phyloP scores from a whole-genome alignment of 805 yeast species.

The Schizosaccharomyces osmophilus region DNA sequence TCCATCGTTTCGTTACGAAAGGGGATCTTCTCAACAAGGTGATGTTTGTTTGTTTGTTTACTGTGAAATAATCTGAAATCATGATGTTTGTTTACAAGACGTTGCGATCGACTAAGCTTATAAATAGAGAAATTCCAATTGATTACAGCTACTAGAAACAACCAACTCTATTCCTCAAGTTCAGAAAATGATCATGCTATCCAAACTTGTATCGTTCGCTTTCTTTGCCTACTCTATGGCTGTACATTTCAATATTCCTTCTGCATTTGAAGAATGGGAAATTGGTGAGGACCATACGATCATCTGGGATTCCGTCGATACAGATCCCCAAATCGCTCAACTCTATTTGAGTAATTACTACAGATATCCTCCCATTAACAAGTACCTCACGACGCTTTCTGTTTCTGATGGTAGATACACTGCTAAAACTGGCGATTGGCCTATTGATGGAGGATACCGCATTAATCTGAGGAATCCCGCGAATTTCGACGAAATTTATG shows the following conservation, averaged over 20 bases:
- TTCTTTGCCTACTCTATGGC: conserved; percentile 7
- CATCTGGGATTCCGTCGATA: neutral
- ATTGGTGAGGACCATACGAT: neutral
- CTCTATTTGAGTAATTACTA: neutral
- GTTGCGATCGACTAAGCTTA: no score
- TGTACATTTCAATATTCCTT: neutral
- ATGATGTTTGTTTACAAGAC: no score
- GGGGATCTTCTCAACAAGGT: no score
- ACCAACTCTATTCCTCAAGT: no score
- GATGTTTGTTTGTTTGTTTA: no score
- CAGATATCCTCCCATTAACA: neutral
- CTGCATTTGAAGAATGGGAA: neutral
- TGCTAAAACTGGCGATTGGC: neutral
- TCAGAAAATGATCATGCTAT: no score
- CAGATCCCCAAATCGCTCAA: neutral
- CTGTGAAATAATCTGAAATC: no score
- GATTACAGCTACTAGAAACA: no score
- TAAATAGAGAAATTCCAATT: no score
- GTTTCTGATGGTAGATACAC: neutral
- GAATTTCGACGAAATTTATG: neutral
- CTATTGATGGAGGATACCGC: neutral
- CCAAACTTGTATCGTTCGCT: conserved; percentile 3
- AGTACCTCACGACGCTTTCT: neutral
- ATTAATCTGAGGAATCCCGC: neutral
- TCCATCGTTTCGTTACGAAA: no score